Conservation (phyloP, 1,139 yeast genomes). For the Blastobotrys raffinosifermentans region DNA sequence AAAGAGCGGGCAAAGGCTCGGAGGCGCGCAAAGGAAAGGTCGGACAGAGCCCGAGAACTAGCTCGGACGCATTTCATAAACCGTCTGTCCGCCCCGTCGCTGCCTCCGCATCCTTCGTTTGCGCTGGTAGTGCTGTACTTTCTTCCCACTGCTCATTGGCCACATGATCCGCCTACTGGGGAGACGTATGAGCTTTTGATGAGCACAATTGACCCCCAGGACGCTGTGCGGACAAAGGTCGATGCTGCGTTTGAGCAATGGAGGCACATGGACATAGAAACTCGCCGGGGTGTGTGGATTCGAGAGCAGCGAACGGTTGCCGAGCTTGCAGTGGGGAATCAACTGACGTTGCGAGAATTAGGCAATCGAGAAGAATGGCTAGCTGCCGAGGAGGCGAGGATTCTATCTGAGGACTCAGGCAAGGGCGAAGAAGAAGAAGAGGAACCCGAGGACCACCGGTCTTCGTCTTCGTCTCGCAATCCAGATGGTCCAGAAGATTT, state of each 20-base stretch:
- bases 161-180: conserved; percentile 44
- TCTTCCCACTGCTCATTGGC: conserved; percentile 42
- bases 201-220: conserved; percentile 18
- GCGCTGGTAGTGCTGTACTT: conserved; percentile 43
- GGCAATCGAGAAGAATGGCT: conserved; percentile 39
- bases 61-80: conserved; percentile 35
- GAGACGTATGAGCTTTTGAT: conserved; percentile 33
- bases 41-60: conserved; percentile 33
- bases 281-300: conserved; percentile 38
- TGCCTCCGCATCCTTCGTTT: conserved; percentile 42
- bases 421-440: conserved; percentile 4
- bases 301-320: conserved; percentile 42
- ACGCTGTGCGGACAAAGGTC: conserved; percentile 25
- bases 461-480: background rate
- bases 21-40: conserved; percentile 35
- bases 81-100: conserved; percentile 35
- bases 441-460: conserved; percentile 1
- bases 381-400: conserved; percentile 28
- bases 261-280: conserved; percentile 33
- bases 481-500: too few relatives aligned
- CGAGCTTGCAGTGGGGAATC: conserved; percentile 37
- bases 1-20: conserved; percentile 37
- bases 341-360: conserved; percentile 38
- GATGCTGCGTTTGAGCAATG: conserved; percentile 42
- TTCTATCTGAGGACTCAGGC: conserved; percentile 10